Evolutionary conservation across 2,329 filamentous ascomycete species (phyloP).

Genomic region (Clarireedia hainanense): DNA sequence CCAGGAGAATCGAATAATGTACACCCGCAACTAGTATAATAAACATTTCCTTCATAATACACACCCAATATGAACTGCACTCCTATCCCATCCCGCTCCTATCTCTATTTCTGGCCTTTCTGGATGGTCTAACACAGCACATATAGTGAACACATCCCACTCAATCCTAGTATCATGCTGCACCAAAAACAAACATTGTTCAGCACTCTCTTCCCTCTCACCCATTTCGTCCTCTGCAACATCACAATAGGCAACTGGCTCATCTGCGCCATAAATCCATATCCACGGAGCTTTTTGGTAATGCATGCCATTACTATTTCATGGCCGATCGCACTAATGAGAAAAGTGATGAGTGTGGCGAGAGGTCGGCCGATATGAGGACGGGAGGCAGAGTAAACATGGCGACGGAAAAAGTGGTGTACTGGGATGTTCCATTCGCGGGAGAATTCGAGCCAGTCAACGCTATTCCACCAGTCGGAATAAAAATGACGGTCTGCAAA

Average conservation of each 20-base stretch:
- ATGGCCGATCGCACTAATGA: slow-evolving; percentile 82
- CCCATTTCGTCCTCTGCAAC: slow-evolving; percentile 71
- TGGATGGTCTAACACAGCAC: not conserved
- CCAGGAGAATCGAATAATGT: no score
- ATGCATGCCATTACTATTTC: slow-evolving; percentile 98
- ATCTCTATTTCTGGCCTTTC: no score
- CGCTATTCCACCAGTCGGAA: slow-evolving; percentile 67
- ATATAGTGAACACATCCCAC: slow-evolving; percentile 26
- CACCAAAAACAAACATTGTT: slow-evolving; percentile 91
- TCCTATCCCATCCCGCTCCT: no score
- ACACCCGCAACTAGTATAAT: no score
- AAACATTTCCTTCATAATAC: no score
- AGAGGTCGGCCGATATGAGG: slow-evolving; percentile 66
- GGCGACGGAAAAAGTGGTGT: slow-evolving; percentile 87
- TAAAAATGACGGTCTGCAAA: slow-evolving; percentile 96
- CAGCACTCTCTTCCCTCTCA: slow-evolving; percentile 66
- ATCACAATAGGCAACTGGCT: slow-evolving; percentile 92
- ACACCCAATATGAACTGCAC: no score
- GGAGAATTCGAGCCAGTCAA: slow-evolving; percentile 92
- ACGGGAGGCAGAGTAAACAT: slow-evolving; percentile 82
- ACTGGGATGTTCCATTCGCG: slow-evolving; percentile 98
- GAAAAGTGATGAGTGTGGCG: slow-evolving; percentile 84
- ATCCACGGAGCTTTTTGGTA: slow-evolving; percentile 90
- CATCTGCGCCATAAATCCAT: slow-evolving; percentile 94
- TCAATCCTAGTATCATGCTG: slow-evolving; percentile 81